Conservation (phyloP, 345 rosid genomes). For the Carallia pectinifolia region DNA sequence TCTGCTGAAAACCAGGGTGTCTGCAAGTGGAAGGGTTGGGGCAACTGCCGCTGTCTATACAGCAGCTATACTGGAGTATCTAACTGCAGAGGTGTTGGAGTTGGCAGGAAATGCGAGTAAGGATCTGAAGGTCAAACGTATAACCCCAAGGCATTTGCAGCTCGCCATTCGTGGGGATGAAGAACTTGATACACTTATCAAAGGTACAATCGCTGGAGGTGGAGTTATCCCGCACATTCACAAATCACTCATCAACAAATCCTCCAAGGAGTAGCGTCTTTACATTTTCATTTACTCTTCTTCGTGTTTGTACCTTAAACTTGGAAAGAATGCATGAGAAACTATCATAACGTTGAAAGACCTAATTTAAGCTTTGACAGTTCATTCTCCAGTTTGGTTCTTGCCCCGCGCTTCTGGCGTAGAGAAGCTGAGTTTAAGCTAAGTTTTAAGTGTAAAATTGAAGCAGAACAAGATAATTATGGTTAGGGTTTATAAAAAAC, state of each 20-base stretch:
- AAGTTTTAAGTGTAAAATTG: too few species aligned
- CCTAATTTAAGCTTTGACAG: background rate
- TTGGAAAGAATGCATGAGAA: constrained; percentile 4
- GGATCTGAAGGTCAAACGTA: constrained; percentile 14
- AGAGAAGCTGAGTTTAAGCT: too few species aligned
- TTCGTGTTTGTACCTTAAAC: constrained; percentile 1
- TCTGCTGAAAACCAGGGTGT: constrained; percentile 27
- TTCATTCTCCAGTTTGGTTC: background rate
- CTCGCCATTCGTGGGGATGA: constrained; percentile 24
- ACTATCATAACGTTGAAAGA: background rate
- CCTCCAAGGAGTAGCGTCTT: constrained; percentile 26
- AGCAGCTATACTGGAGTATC: constrained; percentile 28
- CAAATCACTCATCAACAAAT: constrained; percentile 33
- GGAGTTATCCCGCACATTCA: constrained; percentile 35
- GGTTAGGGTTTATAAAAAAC: too few species aligned
- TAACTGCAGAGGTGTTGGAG: constrained; percentile 29
- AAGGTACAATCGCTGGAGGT: constrained; percentile 35
- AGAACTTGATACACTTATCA: constrained; percentile 28
- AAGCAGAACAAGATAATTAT: too few species aligned
- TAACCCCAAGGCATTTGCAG: constrained; percentile 27
- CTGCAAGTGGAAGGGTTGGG: constrained; percentile 34
- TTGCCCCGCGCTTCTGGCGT: too few species aligned
- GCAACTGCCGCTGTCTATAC: constrained; percentile 30
- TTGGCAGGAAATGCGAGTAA: constrained; percentile 23
- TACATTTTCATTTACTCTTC: background rate